phyloP scores from a whole-genome alignment of 1,284 basidiomycete species.

The Austroboletus novae-zelandiae region DNA sequence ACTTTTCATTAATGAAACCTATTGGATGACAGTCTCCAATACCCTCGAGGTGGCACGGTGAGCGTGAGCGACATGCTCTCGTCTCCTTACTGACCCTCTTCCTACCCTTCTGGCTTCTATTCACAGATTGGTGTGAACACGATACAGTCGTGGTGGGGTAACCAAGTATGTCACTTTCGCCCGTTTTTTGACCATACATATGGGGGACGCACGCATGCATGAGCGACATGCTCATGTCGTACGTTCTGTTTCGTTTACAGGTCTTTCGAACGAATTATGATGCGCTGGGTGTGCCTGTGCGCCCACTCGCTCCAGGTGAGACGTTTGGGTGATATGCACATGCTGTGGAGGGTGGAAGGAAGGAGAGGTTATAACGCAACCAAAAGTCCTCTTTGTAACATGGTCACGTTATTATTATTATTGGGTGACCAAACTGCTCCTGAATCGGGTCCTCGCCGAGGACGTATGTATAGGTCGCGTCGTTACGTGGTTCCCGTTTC shows the following conservation, averaged over 20 bases:
- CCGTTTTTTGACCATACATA: no score
- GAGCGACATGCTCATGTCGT: not conserved
- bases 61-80: not conserved
- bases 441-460: no score
- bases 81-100: not conserved
- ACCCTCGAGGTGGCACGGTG: constrained; percentile 28
- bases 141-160: constrained; percentile 55
- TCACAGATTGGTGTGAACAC: constrained; percentile 42
- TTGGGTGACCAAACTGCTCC: no score
- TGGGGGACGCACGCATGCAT: no score
- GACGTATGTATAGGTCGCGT: no score
- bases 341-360: no score
- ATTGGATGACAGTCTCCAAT: constrained; percentile 30
- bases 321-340: constrained; percentile 51
- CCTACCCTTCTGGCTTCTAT: no score
- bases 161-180: constrained; percentile 30
- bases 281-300: constrained; percentile 37
- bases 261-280: constrained; percentile 40
- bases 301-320: constrained; percentile 34
- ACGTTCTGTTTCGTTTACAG: not conserved
- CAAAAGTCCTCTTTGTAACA: no score
- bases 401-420: no score
- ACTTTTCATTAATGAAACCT: not conserved
- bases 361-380: no score
- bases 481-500: no score